These are phyloP conservation scores for Vitis amurensis DNA, from an alignment of 164 flowering plant species.

Conservation along the genomic window DNA sequence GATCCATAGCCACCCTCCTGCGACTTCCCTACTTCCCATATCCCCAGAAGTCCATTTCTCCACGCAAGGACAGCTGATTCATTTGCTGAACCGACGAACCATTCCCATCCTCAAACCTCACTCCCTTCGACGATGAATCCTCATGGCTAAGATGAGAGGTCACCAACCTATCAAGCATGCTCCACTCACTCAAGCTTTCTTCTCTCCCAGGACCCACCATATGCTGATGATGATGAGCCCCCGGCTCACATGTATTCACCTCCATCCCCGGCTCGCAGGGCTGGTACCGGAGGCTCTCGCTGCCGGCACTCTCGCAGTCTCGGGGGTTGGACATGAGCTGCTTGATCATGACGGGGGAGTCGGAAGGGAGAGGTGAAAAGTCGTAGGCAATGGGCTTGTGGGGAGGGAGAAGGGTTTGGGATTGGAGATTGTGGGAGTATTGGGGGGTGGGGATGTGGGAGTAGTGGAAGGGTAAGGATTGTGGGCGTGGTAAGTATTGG, in stretches of 20 bases:
- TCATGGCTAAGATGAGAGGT: conserved; percentile 32
- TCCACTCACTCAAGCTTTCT: conserved; percentile 9
- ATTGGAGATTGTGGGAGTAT: too few species aligned
- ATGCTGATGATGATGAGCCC: conserved; percentile 14
- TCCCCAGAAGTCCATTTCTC: conserved; percentile 92
- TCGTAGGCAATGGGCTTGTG: conserved; percentile 28
- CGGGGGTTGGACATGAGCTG: conserved; percentile 53
- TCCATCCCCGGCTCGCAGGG: conserved; percentile 42
- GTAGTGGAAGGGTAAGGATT: conserved; percentile 33
- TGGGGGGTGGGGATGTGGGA: too few species aligned
- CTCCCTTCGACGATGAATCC: conserved; percentile 32
- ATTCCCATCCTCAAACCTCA: conserved; percentile 36
- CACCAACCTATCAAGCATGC: conserved; percentile 28
- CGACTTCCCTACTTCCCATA: conserved; percentile 43
- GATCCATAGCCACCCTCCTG: too few species aligned
- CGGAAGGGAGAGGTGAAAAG: conserved; percentile 24
- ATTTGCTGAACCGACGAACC: conserved; percentile 39
- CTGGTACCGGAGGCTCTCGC: conserved; percentile 39
- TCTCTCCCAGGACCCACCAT: conserved; percentile 20
- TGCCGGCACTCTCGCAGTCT: conserved; percentile 41
- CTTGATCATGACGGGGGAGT: conserved; percentile 44
- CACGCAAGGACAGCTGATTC: conserved; percentile 55
- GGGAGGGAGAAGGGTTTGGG: conserved; percentile 33
- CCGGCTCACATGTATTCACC: conserved; percentile 37
- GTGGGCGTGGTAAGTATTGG: conserved; percentile 26